Evolutionary conservation across 1,139 yeast genomes (phyloP).

Genomic region (Candida neerlandica): DNA sequence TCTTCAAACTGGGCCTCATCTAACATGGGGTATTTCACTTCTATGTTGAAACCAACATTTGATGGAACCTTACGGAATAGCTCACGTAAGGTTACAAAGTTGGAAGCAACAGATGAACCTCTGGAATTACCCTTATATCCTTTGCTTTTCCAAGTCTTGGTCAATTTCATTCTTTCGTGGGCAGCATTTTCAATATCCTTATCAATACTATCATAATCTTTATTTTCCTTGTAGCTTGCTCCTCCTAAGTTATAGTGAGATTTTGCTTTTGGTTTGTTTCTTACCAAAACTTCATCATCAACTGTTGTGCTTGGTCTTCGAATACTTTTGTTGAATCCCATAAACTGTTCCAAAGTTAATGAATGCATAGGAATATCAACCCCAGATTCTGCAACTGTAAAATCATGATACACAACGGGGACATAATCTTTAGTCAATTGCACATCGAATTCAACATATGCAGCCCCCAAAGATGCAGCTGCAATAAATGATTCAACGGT

Average conservation of each 20-base stretch:
- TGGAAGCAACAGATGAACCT: conserved; percentile 88
- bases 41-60: conserved; percentile 90
- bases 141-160: conserved; percentile 82
- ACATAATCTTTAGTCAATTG: conserved; percentile 91
- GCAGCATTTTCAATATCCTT: conserved; percentile 41
- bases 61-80: conserved; percentile 79
- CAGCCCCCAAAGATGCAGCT: conserved; percentile 93
- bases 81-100: conserved; percentile 86
- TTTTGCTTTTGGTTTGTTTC: conserved; percentile 44
- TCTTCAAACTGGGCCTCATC: conserved; percentile 90
- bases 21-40: conserved; percentile 93
- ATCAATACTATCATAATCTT: conserved; percentile 40
- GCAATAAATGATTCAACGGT: conserved; percentile 95
- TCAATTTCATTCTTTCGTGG: conserved; percentile 75
- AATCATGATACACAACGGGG: conserved; percentile 95
- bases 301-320: conserved; percentile 27
- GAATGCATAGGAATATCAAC: conserved; percentile 96
- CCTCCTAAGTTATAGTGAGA: conserved; percentile 35
- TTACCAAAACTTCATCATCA: conserved; percentile 43
- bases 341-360: conserved; percentile 85
- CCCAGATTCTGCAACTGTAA: conserved; percentile 93
- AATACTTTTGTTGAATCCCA: conserved; percentile 52
- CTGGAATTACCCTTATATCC: conserved; percentile 92
- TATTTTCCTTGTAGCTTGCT: conserved; percentile 15
- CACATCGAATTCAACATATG: conserved; percentile 94